Conservation (phyloP, 2,329 filamentous ascomycete genomes). For the Polytolypa hystricis region DNA sequence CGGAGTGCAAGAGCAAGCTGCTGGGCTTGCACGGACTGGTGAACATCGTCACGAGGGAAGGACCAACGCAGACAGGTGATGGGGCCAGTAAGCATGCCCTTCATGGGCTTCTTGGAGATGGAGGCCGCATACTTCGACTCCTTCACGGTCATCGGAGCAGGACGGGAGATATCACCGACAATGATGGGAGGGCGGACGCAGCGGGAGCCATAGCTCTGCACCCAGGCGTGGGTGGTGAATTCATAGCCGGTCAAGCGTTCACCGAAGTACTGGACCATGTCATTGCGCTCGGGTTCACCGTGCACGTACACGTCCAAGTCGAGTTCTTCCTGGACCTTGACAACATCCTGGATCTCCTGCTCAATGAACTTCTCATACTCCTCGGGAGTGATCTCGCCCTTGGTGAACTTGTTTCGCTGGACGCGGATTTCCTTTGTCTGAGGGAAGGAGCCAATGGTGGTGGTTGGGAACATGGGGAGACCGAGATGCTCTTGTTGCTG, state of each 20-base stretch:
- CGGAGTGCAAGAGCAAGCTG: constrained; percentile 97
- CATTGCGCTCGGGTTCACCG: constrained; percentile 98
- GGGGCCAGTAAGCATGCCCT: constrained; percentile 99
- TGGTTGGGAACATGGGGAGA: constrained; percentile 95
- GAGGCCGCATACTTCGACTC: constrained; percentile 98
- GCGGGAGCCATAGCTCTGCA: constrained; percentile 95
- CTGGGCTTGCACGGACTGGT: constrained; percentile 97
- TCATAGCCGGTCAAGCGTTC: constrained; percentile 93
- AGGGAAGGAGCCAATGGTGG: constrained; percentile 98
- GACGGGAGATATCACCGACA: constrained; percentile 95
- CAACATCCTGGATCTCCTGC: constrained; percentile 90
- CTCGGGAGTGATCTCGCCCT: constrained; percentile 84
- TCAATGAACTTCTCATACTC: constrained; percentile 99
- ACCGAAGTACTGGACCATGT: constrained; percentile 99
- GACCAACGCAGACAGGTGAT: constrained; percentile 99
- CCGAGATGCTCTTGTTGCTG: constrained; percentile 87
- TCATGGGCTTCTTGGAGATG: constrained; percentile 98
- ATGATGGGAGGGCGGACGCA: constrained; percentile 98
- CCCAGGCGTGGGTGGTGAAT: constrained; percentile 99
- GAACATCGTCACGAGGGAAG: constrained; percentile 98
- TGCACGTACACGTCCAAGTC: constrained; percentile 95
- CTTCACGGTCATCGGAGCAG: constrained; percentile 97
- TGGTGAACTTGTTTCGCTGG: constrained; percentile 96
- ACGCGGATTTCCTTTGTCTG: constrained; percentile 98
- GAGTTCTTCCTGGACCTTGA: constrained; percentile 97